These are phyloP conservation scores for Aquilaria agallochum DNA, from an alignment of 441 rosid species.

Conservation along the genomic window DNA sequence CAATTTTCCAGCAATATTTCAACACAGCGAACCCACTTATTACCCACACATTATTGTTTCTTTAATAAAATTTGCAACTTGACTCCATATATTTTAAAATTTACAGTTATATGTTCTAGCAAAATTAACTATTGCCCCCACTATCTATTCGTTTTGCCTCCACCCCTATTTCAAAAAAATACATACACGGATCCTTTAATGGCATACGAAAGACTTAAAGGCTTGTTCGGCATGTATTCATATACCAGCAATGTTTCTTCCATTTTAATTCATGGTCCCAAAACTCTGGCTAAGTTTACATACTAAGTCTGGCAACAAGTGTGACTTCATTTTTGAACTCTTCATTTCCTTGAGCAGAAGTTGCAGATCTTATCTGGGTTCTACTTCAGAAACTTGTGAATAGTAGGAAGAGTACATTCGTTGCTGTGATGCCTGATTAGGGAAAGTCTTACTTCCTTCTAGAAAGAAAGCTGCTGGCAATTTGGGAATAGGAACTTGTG, in stretches of 20 bases:
- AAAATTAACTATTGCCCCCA: too few species aligned
- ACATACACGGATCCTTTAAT: not conserved
- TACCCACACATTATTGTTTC: too few species aligned
- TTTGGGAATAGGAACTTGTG: slow-evolving; percentile 16
- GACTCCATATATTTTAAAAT: too few species aligned
- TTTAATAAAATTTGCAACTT: too few species aligned
- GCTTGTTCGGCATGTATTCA: slow-evolving; percentile 1
- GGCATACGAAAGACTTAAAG: slow-evolving; percentile 23
- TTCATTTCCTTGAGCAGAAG: slow-evolving; percentile 27
- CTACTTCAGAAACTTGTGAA: too few species aligned
- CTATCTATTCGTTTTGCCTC: too few species aligned
- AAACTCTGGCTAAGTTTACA: slow-evolving; percentile 29
- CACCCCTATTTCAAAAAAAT: too few species aligned
- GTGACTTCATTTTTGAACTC: slow-evolving; percentile 34
- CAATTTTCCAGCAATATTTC: too few species aligned
- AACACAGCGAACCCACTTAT: too few species aligned
- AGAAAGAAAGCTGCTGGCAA: slow-evolving; percentile 34
- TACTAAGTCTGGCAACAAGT: slow-evolving; percentile 28
- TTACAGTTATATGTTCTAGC: too few species aligned
- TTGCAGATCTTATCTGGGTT: slow-evolving; percentile 6
- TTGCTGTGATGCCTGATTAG: slow-evolving; percentile 31
- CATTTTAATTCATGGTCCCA: slow-evolving; percentile 25
- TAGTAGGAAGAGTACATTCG: too few species aligned
- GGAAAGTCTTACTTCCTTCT: slow-evolving; percentile 5
- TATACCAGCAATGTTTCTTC: slow-evolving; percentile 32